These are phyloP conservation scores for Chenopodium quinoa DNA, from an alignment of 148 eudicot species.

Conservation along the genomic window DNA sequence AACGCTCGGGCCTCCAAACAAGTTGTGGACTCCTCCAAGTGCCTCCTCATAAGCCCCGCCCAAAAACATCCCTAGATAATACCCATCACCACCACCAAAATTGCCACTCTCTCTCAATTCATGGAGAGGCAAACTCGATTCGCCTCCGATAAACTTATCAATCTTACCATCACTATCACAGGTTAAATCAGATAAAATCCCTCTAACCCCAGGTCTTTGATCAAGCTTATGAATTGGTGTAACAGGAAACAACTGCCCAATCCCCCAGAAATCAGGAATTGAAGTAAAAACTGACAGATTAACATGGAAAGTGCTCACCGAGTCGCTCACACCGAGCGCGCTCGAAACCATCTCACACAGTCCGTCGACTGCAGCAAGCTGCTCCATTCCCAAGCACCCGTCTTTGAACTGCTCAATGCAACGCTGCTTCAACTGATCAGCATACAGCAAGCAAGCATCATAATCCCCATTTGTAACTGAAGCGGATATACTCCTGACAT, in stretches of 20 bases:
- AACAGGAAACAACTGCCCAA: slow-evolving; percentile 79
- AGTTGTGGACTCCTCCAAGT: slow-evolving; percentile 85
- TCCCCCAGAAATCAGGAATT: slow-evolving; percentile 93
- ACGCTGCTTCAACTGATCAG: slow-evolving; percentile 69
- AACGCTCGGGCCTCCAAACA: slow-evolving; percentile 90
- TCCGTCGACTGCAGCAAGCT: slow-evolving; percentile 72
- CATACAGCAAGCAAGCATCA: slow-evolving; percentile 52
- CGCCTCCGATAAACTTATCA: slow-evolving; percentile 81
- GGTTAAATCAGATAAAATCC: slow-evolving; percentile 77
- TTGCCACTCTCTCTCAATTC: slow-evolving; percentile 45
- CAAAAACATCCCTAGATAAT: slow-evolving; percentile 90
- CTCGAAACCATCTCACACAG: slow-evolving; percentile 60
- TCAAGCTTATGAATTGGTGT: slow-evolving; percentile 81
- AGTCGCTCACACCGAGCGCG: slow-evolving; percentile 53
- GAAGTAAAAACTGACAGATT: slow-evolving; percentile 86
- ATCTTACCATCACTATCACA: slow-evolving; percentile 97
- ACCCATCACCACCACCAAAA: slow-evolving; percentile 31
- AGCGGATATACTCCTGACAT: slow-evolving; percentile 44
- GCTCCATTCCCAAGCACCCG: slow-evolving; percentile 71
- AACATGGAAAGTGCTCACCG: slow-evolving; percentile 65
- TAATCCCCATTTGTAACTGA: slow-evolving; percentile 60
- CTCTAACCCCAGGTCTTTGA: slow-evolving; percentile 52
- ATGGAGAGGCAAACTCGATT: slow-evolving; percentile 74
- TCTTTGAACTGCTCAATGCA: slow-evolving; percentile 87
- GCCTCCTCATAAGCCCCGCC: slow-evolving; percentile 99